Evolutionary conservation across 176 grass and related monocot species (phyloP), one percentile per base, ranked within the genome.

Genomic region (Triticum turgidum): DNA sequence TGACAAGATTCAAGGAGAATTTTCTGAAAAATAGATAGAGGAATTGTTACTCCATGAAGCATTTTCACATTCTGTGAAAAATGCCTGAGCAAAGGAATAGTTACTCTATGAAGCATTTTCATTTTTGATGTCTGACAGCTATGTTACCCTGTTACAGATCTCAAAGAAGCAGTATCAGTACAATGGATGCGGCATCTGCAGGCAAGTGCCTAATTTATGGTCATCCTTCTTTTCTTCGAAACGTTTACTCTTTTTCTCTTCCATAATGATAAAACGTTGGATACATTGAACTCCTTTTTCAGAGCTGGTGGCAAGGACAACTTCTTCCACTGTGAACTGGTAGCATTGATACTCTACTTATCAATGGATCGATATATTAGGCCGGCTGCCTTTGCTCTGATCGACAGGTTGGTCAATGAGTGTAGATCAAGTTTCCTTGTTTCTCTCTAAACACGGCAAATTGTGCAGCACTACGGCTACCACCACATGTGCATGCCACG

Each of bases 141-240:
- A 21, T 9, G 38, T 21, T 80, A 1, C 35, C 69, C 9, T 90
- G 78, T 80, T 80, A 12, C 80, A 98, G 93, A 56, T 86, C 29
- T 85, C 88, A 49, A 98, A 95, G 74, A 59, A 65, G 11, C 95
- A 98, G 25, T 95, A 95, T 70, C 95, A 94, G 64, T 98, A 93
- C 84, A 34, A 90, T 86, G 91, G 93, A 85, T 95, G 96, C 49
- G 96, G 93, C 27, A 95, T 98, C 61, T 95, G 96, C 86, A 96
- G 91, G 94, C 70, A 89, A 85, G 67, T 80, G 20, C 29, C 61
- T 4, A 54, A 54, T 17, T 41, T 14, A 33, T 45, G 32, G 37
- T 18, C 84, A 27, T 77, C 9, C 67, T 56, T 39, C 67, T 41
- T 39, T 22, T 37, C 21, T 0, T 35, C 20, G 4, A 35, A 2